Evolutionary conservation across 805 yeast genomes (phyloP).

Genomic region (Metschnikowia borealis): DNA sequence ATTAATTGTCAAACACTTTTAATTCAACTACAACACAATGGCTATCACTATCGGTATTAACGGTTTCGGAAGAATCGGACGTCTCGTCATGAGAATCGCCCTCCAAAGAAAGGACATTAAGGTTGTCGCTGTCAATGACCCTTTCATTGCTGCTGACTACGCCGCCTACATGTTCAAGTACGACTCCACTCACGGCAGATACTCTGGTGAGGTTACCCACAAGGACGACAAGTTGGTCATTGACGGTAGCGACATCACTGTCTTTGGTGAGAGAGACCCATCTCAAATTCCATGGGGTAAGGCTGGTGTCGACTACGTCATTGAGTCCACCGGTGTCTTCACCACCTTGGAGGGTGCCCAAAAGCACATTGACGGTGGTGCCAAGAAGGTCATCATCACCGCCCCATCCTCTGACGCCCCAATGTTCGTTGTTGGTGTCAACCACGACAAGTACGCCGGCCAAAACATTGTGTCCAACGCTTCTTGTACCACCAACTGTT

Average conservation of each 20-base stretch:
- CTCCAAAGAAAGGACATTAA: slow-evolving; percentile 68
- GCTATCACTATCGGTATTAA: slow-evolving; percentile 79
- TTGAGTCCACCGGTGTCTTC: slow-evolving; percentile 95
- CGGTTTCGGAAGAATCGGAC: slow-evolving; percentile 95
- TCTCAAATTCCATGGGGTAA: slow-evolving; percentile 84
- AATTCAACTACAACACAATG: slow-evolving; percentile 29
- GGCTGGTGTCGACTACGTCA: slow-evolving; percentile 76
- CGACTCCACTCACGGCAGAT: slow-evolving; percentile 89
- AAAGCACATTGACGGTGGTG: slow-evolving; percentile 85
- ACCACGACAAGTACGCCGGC: slow-evolving; percentile 73
- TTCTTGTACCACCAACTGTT: slow-evolving; percentile 93
- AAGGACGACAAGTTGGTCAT: slow-evolving; percentile 60
- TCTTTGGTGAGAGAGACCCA: slow-evolving; percentile 83
- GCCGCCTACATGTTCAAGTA: slow-evolving; percentile 95
- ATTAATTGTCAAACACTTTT: slow-evolving; percentile 8
- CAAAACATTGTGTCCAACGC: slow-evolving; percentile 82
- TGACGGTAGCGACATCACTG: slow-evolving; percentile 62
- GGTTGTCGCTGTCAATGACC: slow-evolving; percentile 87
- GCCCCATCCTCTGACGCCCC: slow-evolving; percentile 95
- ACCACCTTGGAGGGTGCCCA: slow-evolving; percentile 75
- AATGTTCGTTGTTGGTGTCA: slow-evolving; percentile 92
- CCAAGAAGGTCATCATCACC: slow-evolving; percentile 91
- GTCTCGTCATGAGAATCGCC: slow-evolving; percentile 83
- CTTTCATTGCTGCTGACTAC: slow-evolving; percentile 83
- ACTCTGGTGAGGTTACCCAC: slow-evolving; percentile 65